These are phyloP conservation scores for Arthroderma sp. DNA, from an alignment of 2,329 filamentous ascomycete genomes.

Conservation along the genomic window DNA sequence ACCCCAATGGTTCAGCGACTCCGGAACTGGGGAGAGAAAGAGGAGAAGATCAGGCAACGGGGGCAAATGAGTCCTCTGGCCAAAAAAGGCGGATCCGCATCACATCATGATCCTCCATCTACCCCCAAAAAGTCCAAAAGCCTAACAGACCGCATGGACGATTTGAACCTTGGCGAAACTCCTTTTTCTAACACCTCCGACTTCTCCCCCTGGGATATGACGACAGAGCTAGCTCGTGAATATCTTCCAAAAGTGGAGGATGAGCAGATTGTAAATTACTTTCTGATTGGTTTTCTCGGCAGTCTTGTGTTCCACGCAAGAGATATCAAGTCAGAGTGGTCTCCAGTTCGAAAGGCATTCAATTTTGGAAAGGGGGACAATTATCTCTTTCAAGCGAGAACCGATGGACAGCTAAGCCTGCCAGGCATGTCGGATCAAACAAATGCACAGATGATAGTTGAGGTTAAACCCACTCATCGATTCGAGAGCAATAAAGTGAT, in stretches of 20 bases:
- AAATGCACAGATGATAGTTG: background rate
- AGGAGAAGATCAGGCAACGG: background rate
- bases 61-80: background rate
- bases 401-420: background rate
- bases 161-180: background rate
- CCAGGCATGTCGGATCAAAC: background rate
- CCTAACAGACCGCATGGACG: background rate
- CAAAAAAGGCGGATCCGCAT: background rate
- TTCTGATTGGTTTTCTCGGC: background rate
- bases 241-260: slow-evolving; percentile 1
- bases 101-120: background rate
- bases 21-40: background rate
- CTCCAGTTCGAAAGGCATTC: slow-evolving; percentile 1
- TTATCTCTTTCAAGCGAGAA: background rate
- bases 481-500: background rate
- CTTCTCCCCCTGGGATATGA: too few relatives aligned
- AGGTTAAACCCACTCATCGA: background rate
- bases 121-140: background rate
- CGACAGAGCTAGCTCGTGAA: background rate
- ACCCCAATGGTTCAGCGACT: background rate
- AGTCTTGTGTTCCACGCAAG: background rate
- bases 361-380: background rate
- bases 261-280: slow-evolving; percentile 1
- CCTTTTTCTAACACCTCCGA: too few relatives aligned
- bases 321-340: background rate